Base-by-base conservation (phyloP, 177 flowering plant genomes). In the Tripterygium wilfordii region DNA sequence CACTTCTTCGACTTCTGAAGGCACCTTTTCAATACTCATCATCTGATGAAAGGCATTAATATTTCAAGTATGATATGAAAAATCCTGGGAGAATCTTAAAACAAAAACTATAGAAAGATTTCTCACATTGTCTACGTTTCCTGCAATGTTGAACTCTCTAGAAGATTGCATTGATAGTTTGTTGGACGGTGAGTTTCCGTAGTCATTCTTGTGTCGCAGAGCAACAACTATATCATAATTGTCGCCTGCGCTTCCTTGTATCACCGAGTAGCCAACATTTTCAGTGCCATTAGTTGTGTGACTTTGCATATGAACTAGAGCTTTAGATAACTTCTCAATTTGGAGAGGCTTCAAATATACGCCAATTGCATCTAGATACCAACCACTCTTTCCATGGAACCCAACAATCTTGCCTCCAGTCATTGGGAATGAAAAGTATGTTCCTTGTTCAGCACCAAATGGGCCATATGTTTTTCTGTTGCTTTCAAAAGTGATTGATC, bases 311-410 rank as follows among this genome's bases (percentile, higher is more conserved):
- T 53, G 55, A 45, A 54, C 29, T 25, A 63, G 17, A 44, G 71
- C 9, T 53, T 66, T 65, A 4, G 66, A 51, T 15, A 67, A 42
- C n/a, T 29, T 38, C 45, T 49, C 43, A n/a, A 57, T 60, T 8
- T 56, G 48, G 40, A 54, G 10, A 17, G 88, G 74, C 68, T 77
- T 69, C 14, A 84, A 28, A 48, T 89, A 61, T 44, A 71, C 76
- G 5, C 97, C 97, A 40, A 89, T 75, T 1, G 88, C 65, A 62
- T 76, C 81, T n/a, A 90, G 60, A 45, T 60, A 77, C 83, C 76
- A 74, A 12, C 90, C 74, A 20, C 62, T 45, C 49, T 42, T 51
- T 14, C 95, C 95, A 62, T 78, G 80, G 53, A 89, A 84, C 24
- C 95, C 94, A 3, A 82, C 88, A 24, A 86, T 75, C 60, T 68